Evolutionary conservation across 129 eudicot species (phyloP).

Genomic region (Tanacetum coccineum): DNA sequence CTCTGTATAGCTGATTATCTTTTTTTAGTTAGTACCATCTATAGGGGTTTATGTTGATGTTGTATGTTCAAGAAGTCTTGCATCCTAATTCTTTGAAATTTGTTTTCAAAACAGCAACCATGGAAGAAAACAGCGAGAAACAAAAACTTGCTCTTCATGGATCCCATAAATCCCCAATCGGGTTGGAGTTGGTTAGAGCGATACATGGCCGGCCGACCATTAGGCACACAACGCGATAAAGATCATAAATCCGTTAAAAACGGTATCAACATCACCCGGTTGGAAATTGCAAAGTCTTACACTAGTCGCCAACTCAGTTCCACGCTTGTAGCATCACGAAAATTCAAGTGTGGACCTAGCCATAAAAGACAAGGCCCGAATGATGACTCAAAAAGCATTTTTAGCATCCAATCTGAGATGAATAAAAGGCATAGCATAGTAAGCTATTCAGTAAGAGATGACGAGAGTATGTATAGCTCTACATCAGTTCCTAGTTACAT

Average conservation of each 20-base stretch:
- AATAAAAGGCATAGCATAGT: constrained; percentile 80
- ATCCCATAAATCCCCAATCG: constrained; percentile 93
- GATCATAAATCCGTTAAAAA: constrained; percentile 45
- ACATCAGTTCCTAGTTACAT: constrained; percentile 74
- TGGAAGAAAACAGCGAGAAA: constrained; percentile 75
- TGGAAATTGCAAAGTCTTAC: constrained; percentile 64
- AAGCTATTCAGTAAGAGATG: constrained; percentile 69
- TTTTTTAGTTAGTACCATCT: too few species aligned
- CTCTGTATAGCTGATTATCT: too few species aligned
- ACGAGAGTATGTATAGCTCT: constrained; percentile 83
- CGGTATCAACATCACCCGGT: constrained; percentile 33
- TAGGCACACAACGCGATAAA: constrained; percentile 47
- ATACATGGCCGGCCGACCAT: constrained; percentile 71
- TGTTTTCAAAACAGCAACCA: constrained; percentile 48
- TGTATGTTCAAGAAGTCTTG: background rate
- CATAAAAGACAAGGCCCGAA: constrained; percentile 48
- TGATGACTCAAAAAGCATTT: constrained; percentile 52
- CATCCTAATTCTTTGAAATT: background rate
- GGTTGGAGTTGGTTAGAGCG: constrained; percentile 99
- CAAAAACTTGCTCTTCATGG: constrained; percentile 72
- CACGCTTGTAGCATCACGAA: constrained; percentile 40
- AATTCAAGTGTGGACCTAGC: constrained; percentile 45
- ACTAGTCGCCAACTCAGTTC: constrained; percentile 66
- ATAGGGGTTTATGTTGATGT: too few species aligned
- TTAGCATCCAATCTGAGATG: constrained; percentile 65